Conservation (phyloP, 2,329 filamentous ascomycete genomes). For the Sarocladiaceae sp. region DNA sequence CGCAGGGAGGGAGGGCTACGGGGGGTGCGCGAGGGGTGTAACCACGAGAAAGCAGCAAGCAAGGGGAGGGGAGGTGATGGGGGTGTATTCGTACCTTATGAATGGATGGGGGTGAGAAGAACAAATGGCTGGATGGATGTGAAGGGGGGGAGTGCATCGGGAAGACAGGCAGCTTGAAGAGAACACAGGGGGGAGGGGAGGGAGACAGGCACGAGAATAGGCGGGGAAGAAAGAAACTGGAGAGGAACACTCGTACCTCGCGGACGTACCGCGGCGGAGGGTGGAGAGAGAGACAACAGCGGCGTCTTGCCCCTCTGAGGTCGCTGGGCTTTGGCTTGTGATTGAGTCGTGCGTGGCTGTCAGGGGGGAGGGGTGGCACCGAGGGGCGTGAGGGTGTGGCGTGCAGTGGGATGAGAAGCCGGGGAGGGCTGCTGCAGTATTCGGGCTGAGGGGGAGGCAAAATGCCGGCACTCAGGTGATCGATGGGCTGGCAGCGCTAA, state of each 20-base stretch:
- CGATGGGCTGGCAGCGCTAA: background rate
- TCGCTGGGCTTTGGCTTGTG: slow-evolving; percentile 4
- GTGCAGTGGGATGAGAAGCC: background rate
- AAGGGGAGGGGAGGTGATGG: background rate
- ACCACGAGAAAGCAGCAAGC: background rate
- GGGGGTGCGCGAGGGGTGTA: background rate
- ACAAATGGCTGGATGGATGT: too few relatives aligned
- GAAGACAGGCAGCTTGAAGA: background rate
- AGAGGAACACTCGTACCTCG: background rate
- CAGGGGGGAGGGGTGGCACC: background rate
- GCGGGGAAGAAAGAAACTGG: background rate
- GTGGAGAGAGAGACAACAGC: background rate
- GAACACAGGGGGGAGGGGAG: background rate
- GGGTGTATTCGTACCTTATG: slow-evolving; percentile 5
- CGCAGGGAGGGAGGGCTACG: background rate
- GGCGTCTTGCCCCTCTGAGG: background rate
- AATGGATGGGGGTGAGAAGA: background rate
- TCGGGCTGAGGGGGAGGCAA: slow-evolving; percentile 3
- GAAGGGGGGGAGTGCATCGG: background rate
- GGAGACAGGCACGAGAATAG: background rate
- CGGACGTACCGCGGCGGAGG: slow-evolving; percentile 6
- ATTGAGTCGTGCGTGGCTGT: slow-evolving; percentile 8
- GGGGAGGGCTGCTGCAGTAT: background rate
- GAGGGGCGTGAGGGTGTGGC: background rate
- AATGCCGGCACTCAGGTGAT: slow-evolving; percentile 11